Conservation (phyloP, 495 filamentous ascomycete species). For the Podospora bellae-mahoneyi region DNA sequence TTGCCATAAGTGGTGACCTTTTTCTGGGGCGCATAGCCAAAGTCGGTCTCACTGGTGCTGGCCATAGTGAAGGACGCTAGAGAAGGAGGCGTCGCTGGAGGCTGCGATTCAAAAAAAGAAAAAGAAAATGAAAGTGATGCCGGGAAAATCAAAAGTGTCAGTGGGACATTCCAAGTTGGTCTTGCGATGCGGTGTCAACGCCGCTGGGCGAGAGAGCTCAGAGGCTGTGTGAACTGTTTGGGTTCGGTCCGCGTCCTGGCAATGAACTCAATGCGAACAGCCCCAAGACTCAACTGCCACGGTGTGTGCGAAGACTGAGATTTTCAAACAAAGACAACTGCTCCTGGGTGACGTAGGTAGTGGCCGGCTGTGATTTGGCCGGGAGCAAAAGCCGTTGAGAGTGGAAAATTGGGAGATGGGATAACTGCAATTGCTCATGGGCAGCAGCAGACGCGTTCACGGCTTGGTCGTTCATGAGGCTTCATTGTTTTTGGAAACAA, state of each 20-base stretch:
- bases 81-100: background rate
- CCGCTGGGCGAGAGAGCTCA: background rate
- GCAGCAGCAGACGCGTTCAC: background rate
- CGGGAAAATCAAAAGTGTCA: conserved; percentile 1
- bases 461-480: background rate
- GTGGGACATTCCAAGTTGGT: background rate
- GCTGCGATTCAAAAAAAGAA: background rate
- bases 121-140: background rate
- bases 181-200: background rate
- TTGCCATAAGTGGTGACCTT: conserved; percentile 43
- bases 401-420: background rate
- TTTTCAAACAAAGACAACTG: conserved; percentile 4
- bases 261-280: conserved; percentile 3
- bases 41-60: conserved; percentile 34
- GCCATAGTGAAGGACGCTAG: conserved; percentile 28
- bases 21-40: conserved; percentile 37
- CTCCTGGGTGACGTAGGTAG: background rate
- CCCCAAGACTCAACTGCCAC: background rate
- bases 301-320: background rate
- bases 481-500: background rate
- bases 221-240: background rate
- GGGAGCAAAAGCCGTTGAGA: conserved; percentile 1
- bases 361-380: background rate
- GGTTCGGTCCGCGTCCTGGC: conserved; percentile 3
- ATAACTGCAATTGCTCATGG: background rate